Evolutionary conservation across 1,284 basidiomycete species (phyloP).

Genomic region (Tranzscheliella williamsii): DNA sequence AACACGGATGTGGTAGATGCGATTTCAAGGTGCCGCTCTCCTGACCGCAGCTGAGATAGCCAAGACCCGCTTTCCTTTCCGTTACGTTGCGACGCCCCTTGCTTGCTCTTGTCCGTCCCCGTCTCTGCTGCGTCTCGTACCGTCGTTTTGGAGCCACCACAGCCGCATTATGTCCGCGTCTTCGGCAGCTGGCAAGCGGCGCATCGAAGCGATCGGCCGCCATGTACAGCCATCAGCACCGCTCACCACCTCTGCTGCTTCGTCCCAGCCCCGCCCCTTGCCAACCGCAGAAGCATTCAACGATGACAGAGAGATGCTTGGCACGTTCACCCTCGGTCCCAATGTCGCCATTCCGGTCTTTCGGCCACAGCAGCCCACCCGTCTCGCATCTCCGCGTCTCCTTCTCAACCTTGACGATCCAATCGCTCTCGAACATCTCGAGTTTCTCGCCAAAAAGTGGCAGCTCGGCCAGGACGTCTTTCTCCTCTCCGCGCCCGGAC

Average conservation of each 20-base stretch:
- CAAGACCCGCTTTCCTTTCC: no score
- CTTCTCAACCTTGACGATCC: conserved; percentile 55
- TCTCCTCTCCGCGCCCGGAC: conserved; percentile 58
- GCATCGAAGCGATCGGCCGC: conserved; percentile 29
- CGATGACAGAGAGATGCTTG: conserved; percentile 35
- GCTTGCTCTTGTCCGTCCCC: no score
- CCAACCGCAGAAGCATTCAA: conserved; percentile 1
- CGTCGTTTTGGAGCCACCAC: no score
- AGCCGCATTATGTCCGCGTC: conserved; percentile 11
- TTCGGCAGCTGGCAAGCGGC: conserved; percentile 12
- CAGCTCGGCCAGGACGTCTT: conserved; percentile 59
- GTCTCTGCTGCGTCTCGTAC: no score
- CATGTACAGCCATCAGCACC: conserved; percentile 25
- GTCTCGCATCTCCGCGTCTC: conserved; percentile 49
- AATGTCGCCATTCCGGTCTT: conserved; percentile 55
- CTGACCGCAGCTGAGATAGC: no score
- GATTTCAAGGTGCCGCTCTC: no score
- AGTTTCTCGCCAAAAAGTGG: conserved; percentile 59
- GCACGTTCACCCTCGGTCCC: conserved; percentile 53
- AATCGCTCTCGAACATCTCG: conserved; percentile 55
- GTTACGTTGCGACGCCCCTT: no score
- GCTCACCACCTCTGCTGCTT: conserved; percentile 16
- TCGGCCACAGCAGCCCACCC: conserved; percentile 35
- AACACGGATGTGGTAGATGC: no score
- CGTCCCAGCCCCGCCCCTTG: conserved; percentile 10